Percentiles rank a stretch among this genome's conserved stretches.
phyloP scores from a whole-genome alignment of 208 protist species.

The Porcisia hertigi region DNA sequence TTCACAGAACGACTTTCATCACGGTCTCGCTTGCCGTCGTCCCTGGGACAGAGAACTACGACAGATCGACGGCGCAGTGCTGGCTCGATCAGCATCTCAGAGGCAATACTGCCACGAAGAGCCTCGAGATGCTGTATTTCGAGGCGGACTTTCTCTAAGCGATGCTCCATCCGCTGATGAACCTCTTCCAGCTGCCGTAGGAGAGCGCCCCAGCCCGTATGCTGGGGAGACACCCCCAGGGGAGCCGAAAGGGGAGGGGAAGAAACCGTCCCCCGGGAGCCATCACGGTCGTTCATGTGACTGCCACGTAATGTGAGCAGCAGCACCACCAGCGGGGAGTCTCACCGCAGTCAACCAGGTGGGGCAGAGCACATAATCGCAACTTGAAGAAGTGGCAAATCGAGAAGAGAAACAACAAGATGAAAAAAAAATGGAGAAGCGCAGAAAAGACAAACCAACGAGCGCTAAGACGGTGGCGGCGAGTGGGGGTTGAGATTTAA shows the following conservation, averaged over 20 bases:
- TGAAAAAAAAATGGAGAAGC: background rate
- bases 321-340: background rate
- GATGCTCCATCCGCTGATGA: background rate
- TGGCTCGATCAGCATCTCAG: background rate
- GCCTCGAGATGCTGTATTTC: conserved; percentile 19
- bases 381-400: background rate
- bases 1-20: background rate
- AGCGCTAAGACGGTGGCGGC: no score
- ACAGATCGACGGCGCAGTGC: background rate
- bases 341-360: background rate
- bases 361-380: background rate
- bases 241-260: background rate
- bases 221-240: background rate
- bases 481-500: no score
- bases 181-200: conserved; percentile 5
- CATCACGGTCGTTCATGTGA: background rate
- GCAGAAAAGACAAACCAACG: no score
- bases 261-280: background rate
- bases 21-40: conserved; percentile 2
- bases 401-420: no score
- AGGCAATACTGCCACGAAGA: conserved; percentile 5
- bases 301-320: background rate
- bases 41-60: background rate
- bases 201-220: background rate
- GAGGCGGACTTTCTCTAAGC: background rate